Evolutionary conservation across 2,329 filamentous ascomycete genomes (phyloP), one percentile per base, ranked within the genome.

Genomic region (Fusarium ambrosium): DNA sequence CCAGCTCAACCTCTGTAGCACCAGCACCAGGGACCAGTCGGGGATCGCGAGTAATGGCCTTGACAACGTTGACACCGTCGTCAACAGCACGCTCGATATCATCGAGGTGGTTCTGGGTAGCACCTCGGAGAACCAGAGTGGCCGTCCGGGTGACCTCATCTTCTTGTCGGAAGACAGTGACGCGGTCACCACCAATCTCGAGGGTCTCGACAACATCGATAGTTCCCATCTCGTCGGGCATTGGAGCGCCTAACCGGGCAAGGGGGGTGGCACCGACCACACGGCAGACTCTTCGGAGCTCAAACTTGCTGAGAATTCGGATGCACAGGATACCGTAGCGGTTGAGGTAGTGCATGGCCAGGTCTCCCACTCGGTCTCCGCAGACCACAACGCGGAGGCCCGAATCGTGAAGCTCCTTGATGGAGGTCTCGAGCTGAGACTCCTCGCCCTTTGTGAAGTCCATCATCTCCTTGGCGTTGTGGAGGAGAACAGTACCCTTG

Each of bases 141-240:
- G 97, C 94, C 62, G 97, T 99, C 80, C 95, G 91, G 61, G 97
- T 98, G 65, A 92, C 90, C 79, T 98, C 95, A 81, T 95, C 92
- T 84, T 99, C 97, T 88, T 99, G 97, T 80, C 97, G 90, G 91
- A 99, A 99, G 69, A 99, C 96, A 48, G 97, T 99, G 69, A 99
- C 97, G 72, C 97, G 93, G 87, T 99, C 97, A 78, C 97, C 97
- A 75, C 97, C 97, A 82, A 99, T 98, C 86, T 99, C 97, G 53
- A 97, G 89, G 2, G 97, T 98, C 89, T 99, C 97, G 36, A 99
- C 97, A 67, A 99, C 85, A 82, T 99, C 97, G 74, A 99, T 92
- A 79, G 86, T 93, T 75, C 97, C 97, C 95, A 98, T 98, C 89
- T 99, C 97, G 79, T 99, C 97, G n/a, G 97, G 97, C 97, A 99